Percentiles rank a stretch among this genome's conserved stretches.
phyloP scores from a whole-genome alignment of 140 eudicot species.

The Flaveria floridana region DNA sequence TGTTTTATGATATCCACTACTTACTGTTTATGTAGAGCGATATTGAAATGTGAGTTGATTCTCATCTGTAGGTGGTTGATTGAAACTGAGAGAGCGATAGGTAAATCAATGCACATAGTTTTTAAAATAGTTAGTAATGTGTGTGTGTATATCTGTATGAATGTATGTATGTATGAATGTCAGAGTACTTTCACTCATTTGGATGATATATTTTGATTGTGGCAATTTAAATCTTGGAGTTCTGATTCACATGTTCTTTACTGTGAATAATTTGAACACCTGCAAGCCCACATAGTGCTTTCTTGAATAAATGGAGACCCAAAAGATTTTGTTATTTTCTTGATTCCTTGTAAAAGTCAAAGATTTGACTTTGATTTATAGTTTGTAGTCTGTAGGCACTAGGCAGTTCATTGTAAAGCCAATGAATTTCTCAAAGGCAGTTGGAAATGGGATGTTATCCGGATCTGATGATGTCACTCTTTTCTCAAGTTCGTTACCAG shows the following conservation, averaged over 20 bases:
- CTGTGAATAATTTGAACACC: neutral
- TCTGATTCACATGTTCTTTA: neutral
- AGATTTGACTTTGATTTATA: slow-evolving; percentile 16
- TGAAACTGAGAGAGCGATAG: neutral
- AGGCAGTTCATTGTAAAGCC: slow-evolving; percentile 28
- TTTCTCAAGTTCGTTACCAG: slow-evolving; percentile 79
- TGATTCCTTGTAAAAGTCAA: neutral
- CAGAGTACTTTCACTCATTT: slow-evolving; percentile 2
- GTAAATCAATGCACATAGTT: slow-evolving; percentile 10
- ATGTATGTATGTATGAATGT: neutral
- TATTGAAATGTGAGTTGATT: neutral
- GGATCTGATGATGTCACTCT: slow-evolving; percentile 52
- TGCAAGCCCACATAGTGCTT: neutral
- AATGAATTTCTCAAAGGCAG: slow-evolving; percentile 41
- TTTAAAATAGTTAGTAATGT: neutral
- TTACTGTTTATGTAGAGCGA: neutral
- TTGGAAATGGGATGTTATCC: slow-evolving; percentile 33
- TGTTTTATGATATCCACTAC: slow-evolving; percentile 11
- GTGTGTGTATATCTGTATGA: neutral
- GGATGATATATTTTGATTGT: slow-evolving; percentile 4
- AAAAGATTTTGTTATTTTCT: neutral
- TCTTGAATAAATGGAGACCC: slow-evolving; percentile 20
- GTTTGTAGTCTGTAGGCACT: slow-evolving; percentile 22
- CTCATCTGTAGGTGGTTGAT: neutral
- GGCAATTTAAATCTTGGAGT: slow-evolving; percentile 4